Conservation (phyloP, 176 grass and related monocot genomes). For the Secale cereale region DNA sequence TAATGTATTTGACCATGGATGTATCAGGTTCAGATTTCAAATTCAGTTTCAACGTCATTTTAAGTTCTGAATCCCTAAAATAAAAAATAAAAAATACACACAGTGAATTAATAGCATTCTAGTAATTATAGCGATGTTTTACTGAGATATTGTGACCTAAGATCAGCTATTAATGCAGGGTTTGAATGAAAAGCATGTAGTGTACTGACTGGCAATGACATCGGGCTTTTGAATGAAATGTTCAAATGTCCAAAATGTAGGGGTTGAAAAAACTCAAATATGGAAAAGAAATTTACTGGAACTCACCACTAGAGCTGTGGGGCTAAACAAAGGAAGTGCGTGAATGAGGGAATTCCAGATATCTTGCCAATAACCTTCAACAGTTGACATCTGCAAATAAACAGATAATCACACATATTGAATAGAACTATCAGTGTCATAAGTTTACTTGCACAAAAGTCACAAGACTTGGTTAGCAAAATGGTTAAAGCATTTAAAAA, state of each 20-base stretch:
- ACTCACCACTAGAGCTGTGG: slow-evolving; percentile 56
- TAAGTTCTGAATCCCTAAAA: slow-evolving; percentile 5
- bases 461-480: slow-evolving; percentile 14
- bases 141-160: background rate
- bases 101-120: background rate
- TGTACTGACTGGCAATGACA: background rate
- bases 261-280: background rate
- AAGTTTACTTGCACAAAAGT: background rate
- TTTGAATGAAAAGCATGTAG: background rate
- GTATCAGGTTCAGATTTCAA: background rate
- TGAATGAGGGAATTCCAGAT: slow-evolving; percentile 80
- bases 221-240: background rate
- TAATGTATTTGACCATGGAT: background rate
- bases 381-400: slow-evolving; percentile 57
- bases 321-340: slow-evolving; percentile 61
- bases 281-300: slow-evolving; percentile 23
- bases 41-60: background rate
- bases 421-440: slow-evolving; percentile 1
- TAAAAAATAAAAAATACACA: background rate
- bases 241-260: background rate
- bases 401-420: background rate
- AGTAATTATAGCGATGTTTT: background rate
- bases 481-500: background rate
- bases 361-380: slow-evolving; percentile 85
- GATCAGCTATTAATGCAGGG: background rate